Conservation (phyloP, 1,284 basidiomycete species). For the Coniophora puteana region DNA sequence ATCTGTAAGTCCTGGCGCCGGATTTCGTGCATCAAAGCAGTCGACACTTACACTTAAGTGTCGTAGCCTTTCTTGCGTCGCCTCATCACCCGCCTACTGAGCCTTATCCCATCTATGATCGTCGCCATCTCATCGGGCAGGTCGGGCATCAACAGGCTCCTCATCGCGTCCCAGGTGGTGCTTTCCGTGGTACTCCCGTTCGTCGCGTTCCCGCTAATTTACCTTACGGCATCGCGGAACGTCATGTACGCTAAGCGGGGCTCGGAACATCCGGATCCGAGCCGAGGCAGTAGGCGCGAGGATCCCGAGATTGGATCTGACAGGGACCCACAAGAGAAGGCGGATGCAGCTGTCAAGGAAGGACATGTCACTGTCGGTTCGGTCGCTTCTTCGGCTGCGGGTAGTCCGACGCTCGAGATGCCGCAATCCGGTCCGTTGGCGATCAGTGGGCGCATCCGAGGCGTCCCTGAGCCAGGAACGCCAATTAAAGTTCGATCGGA, state of each 20-base stretch:
- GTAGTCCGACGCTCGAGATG: too few species aligned
- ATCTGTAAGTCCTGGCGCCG: conserved; percentile 54
- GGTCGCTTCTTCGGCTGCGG: too few species aligned
- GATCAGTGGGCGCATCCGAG: too few species aligned
- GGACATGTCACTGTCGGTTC: conserved; percentile 1
- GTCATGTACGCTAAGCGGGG: too few species aligned
- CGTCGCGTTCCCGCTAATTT: conserved; percentile 67
- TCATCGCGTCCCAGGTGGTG: conserved; percentile 76
- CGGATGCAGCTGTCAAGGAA: background rate
- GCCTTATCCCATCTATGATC: conserved; percentile 69
- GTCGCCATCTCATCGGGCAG: conserved; percentile 68
- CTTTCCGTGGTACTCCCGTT: conserved; percentile 79
- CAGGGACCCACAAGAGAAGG: background rate
- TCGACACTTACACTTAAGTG: conserved; percentile 4
- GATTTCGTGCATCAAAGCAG: too few species aligned
- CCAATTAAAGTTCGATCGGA: too few species aligned
- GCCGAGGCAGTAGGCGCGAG: too few species aligned
- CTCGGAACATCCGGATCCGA: too few species aligned
- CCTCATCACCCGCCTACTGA: conserved; percentile 68
- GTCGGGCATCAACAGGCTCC: conserved; percentile 66
- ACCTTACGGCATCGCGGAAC: conserved; percentile 51
- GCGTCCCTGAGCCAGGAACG: too few species aligned
- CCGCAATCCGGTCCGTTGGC: too few species aligned
- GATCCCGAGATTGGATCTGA: too few species aligned
- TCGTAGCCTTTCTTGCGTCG: conserved; percentile 66